Evolutionary conservation across 108 stramenopile genomes (phyloP), one percentile per base, ranked within the genome.

Genomic region (Cyclotella atomus): DNA sequence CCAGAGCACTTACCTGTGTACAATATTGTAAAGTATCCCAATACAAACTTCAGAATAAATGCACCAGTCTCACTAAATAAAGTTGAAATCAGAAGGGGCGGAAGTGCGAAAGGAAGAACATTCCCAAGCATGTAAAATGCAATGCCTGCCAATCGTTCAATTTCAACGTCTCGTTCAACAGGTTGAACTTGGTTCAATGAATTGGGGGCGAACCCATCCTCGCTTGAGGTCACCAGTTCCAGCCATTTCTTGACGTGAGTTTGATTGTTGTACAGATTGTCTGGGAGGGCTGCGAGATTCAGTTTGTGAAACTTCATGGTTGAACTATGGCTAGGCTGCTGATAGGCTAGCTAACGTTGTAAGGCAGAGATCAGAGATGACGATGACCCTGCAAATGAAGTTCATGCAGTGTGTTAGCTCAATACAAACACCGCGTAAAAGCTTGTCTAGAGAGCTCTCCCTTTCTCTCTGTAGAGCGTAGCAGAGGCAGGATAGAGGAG

Each of bases 111-210:
- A 23, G 89, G 89, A 59, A 87, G 36, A 2, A 88, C 76, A 59
- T 90, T 90, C 20, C 75, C 72, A 19, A 83, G 43, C 89, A 90
- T 87, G 55, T 81, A 90, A 16, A 87, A 53, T 20, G 79, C 14
- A 28, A 90, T 84, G 0, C 89, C 89, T 27, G 82, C 27, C 23
- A 81, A 68, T 7, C 89, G 83, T 71, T 90, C 89, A 20, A 82
- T 19, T 67, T 90, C 89, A 9, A 90, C 87, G 25, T 77, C 65
- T 15, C 38, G 27, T 23, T 80, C 77, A 12, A 86, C 17, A 12
- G 79, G 79, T 8, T 23, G 44, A 1, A 74, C 43, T 35, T 62
- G 36, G 50, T 77, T 77, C 34, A 90, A 65, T 0, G 73, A 64
- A 35, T 77, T 71, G 16, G 77, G 68, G 3, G 84, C 61, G 65